These are phyloP conservation scores for Cardamine occulta DNA, from an alignment of 345 rosid species.

Conservation along the genomic window DNA sequence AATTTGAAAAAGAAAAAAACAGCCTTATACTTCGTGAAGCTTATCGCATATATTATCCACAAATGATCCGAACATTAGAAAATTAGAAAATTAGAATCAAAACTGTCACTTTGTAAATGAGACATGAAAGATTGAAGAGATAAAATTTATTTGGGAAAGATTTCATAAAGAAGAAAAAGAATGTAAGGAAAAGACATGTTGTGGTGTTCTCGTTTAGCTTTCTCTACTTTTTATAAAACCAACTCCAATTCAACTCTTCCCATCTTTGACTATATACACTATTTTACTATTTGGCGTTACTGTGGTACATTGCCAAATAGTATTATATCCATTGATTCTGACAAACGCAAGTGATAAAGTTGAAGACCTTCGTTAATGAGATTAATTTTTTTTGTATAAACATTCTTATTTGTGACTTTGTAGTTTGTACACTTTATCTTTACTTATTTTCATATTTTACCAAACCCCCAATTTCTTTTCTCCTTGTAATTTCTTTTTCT, in stretches of 20 bases:
- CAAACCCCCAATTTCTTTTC: constrained; percentile 18
- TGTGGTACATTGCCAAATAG: not conserved
- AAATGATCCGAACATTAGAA: not conserved
- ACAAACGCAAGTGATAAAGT: not conserved
- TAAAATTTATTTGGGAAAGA: not conserved
- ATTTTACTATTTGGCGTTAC: constrained; percentile 10
- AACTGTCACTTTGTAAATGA: constrained; percentile 1
- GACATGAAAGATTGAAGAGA: constrained; percentile 9
- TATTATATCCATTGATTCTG: not conserved
- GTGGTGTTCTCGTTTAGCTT: constrained; percentile 26
- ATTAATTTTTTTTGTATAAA: not conserved
- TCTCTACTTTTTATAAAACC: constrained; percentile 41
- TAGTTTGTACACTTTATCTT: not conserved
- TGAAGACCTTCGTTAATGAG: not conserved
- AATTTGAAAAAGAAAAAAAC: not conserved
- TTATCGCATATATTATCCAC: not conserved
- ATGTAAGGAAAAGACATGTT: constrained; percentile 29
- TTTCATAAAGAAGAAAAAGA: constrained; percentile 29
- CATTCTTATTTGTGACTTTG: not conserved
- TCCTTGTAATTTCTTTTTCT: constrained; percentile 14
- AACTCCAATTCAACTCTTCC: constrained; percentile 35
- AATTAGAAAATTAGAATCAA: not conserved
- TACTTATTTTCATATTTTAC: constrained; percentile 4
- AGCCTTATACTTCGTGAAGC: not conserved
- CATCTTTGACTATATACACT: constrained; percentile 33